phyloP scores from a whole-genome alignment of 73 alveolate species.

The Stentor coeruleus region DNA sequence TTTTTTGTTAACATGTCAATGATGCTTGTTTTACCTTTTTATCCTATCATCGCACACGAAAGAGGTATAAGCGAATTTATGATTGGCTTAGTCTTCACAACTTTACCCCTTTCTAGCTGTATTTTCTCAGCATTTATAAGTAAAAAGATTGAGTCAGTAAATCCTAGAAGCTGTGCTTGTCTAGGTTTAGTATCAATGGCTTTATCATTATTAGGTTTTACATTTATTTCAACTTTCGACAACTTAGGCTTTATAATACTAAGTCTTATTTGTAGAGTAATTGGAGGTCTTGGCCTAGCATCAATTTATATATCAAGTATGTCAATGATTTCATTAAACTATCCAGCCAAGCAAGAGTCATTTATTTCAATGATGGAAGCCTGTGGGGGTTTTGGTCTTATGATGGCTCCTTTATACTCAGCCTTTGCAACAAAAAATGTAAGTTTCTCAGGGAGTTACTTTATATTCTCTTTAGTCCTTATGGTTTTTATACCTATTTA shows the following conservation, averaged over 20 bases:
- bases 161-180: background rate
- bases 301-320: background rate
- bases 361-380: constrained; percentile 8
- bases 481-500: background rate
- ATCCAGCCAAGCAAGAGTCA: background rate
- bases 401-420: background rate
- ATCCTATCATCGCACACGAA: constrained; percentile 3
- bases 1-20: background rate
- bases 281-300: constrained; percentile 22
- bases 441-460: constrained; percentile 4
- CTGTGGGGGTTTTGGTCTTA: constrained; percentile 17
- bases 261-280: background rate
- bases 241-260: background rate
- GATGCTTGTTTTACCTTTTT: background rate
- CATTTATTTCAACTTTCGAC: background rate
- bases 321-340: constrained; percentile 4
- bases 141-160: background rate
- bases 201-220: background rate
- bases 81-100: constrained; percentile 19
- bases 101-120: background rate
- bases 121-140: background rate
- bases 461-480: background rate
- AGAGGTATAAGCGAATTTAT: background rate
- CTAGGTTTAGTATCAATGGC: background rate
- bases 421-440: background rate